These are phyloP conservation scores for Crotalaria pallida DNA, from an alignment of 306 rosid species.

Conservation along the genomic window DNA sequence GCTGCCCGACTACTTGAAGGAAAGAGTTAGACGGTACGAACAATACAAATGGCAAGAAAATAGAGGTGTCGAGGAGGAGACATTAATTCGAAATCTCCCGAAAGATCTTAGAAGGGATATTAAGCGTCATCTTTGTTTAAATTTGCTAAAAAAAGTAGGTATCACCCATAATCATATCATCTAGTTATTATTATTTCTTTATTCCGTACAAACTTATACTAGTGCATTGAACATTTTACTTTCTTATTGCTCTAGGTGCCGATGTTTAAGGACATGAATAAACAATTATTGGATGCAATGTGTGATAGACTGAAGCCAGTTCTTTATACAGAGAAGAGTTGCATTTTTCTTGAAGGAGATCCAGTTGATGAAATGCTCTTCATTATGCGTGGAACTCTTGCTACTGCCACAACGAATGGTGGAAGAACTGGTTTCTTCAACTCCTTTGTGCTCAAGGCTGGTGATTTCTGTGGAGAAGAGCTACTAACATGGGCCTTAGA, in stretches of 20 bases:
- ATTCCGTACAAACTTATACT: neutral
- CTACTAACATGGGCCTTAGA: slow-evolving; percentile 93
- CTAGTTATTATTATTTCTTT: neutral
- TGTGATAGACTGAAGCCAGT: slow-evolving; percentile 74
- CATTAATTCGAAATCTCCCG: slow-evolving; percentile 63
- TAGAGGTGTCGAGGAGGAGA: slow-evolving; percentile 79
- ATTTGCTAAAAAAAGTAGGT: slow-evolving; percentile 59
- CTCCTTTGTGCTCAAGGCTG: slow-evolving; percentile 51
- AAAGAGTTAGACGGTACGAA: slow-evolving; percentile 64
- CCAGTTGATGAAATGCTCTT: slow-evolving; percentile 91
- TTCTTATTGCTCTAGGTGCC: slow-evolving; percentile 48
- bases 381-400: slow-evolving; percentile 65
- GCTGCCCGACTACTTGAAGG: slow-evolving; percentile 66
- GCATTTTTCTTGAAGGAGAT: slow-evolving; percentile 73
- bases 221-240: neutral
- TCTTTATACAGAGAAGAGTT: slow-evolving; percentile 62
- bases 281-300: slow-evolving; percentile 66
- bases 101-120: slow-evolving; percentile 87
- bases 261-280: slow-evolving; percentile 59
- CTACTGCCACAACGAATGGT: slow-evolving; percentile 60
- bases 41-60: slow-evolving; percentile 96
- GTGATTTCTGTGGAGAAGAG: slow-evolving; percentile 96
- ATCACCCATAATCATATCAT: neutral
- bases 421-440: slow-evolving; percentile 78
- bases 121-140: slow-evolving; percentile 76